phyloP scores from a whole-genome alignment of 176 grass and related monocot species.

The Chloris gayana region DNA sequence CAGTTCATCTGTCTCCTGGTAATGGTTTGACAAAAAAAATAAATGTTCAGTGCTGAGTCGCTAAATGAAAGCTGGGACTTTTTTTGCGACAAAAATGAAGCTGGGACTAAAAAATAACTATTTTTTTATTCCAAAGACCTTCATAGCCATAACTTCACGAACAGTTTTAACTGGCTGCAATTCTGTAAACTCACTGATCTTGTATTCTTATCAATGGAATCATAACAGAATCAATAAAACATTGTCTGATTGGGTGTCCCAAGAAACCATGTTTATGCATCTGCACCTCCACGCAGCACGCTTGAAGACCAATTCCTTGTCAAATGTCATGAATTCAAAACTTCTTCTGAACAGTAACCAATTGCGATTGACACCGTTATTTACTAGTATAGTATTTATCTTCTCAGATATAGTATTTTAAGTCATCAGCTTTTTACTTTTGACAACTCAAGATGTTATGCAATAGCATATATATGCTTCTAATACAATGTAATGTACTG shows the following conservation, averaged over 20 bases:
- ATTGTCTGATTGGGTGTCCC: not conserved
- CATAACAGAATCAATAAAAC: not conserved
- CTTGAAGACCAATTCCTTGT: not conserved
- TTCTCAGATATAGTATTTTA: not conserved
- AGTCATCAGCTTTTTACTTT: conserved; percentile 1
- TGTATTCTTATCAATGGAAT: not conserved
- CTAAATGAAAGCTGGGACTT: not conserved
- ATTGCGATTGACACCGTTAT: not conserved
- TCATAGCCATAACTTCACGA: not conserved
- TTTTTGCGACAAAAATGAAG: too few relatives aligned
- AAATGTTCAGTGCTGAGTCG: not conserved
- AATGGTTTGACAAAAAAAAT: not conserved
- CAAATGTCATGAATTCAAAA: conserved; percentile 2
- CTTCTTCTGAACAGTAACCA: conserved; percentile 6
- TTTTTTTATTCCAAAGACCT: conserved; percentile 8
- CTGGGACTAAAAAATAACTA: not conserved
- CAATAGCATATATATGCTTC: conserved; percentile 3
- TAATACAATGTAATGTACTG: conserved; percentile 25
- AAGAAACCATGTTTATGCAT: not conserved
- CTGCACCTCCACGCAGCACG: not conserved
- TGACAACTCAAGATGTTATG: not conserved
- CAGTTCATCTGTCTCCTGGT: conserved; percentile 75
- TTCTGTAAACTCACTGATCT: not conserved
- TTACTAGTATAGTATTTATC: conserved; percentile 12
- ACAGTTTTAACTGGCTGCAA: not conserved